Evolutionary conservation across 306 rosid genomes (phyloP).

Genomic region (Rubus parviflorus): DNA sequence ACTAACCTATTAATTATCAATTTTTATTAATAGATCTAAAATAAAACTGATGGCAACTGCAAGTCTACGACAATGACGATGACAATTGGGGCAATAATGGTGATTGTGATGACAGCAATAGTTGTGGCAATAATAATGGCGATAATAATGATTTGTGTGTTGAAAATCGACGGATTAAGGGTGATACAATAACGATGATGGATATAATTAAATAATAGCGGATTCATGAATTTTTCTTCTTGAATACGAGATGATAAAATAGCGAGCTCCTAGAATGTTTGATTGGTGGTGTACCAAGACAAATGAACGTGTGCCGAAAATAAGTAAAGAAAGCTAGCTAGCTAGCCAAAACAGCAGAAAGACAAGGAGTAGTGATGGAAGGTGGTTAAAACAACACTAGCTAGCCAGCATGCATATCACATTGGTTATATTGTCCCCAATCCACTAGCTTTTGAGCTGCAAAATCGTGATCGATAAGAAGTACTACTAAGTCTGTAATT

Average conservation of each 20-base stretch:
- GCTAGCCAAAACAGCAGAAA: background rate
- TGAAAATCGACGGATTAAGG: background rate
- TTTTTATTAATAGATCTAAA: background rate
- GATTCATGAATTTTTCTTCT: background rate
- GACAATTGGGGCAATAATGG: background rate
- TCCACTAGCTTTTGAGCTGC: background rate
- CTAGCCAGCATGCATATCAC: background rate
- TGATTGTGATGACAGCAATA: background rate
- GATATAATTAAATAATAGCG: background rate
- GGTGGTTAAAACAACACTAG: constrained; percentile 5
- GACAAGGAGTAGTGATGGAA: background rate
- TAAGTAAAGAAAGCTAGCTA: background rate
- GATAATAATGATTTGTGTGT: background rate
- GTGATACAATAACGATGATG: background rate
- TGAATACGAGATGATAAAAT: background rate
- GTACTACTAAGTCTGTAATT: too few species aligned
- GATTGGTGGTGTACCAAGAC: background rate
- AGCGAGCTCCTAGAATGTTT: background rate
- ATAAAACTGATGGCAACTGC: background rate
- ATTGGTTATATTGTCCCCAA: background rate
- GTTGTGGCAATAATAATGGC: background rate
- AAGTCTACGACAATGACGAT: background rate
- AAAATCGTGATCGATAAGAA: too few species aligned
- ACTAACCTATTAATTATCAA: background rate
- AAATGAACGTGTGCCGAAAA: background rate